These are phyloP conservation scores for Leccinellum albellum DNA, from an alignment of 768 basidiomycete genomes.

Conservation along the genomic window DNA sequence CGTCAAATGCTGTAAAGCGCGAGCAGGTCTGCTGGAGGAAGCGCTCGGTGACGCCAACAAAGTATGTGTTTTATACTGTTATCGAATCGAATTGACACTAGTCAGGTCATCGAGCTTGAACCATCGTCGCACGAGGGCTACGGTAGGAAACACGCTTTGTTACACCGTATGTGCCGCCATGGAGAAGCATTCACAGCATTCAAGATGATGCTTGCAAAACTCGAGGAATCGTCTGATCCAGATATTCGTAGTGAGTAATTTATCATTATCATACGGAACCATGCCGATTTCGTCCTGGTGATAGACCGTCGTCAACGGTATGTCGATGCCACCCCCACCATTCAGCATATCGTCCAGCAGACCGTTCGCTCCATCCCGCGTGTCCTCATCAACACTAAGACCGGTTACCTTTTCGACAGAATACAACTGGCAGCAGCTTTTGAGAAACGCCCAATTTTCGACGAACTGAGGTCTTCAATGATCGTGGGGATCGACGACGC, in stretches of 20 bases:
- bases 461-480: not conserved
- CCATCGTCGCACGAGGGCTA: not conserved
- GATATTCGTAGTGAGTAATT: not conserved
- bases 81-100: not conserved
- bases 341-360: not conserved
- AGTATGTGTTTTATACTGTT: not conserved
- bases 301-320: not conserved
- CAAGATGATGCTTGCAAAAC: not conserved
- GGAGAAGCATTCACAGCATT: not conserved
- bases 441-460: not conserved
- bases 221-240: not conserved
- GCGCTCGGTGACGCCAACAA: not conserved
- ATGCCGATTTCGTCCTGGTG: not conserved
- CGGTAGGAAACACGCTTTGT: not conserved
- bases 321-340: not conserved
- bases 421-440: not conserved
- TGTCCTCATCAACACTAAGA: not conserved
- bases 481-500: not conserved
- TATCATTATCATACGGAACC: not conserved
- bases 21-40: no score
- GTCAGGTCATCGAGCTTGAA: not conserved
- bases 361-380: not conserved
- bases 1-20: not conserved
- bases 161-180: not conserved
- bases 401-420: not conserved